Percentiles rank a stretch among this genome's conserved stretches.
These are phyloP conservation scores for Nicotiana obtusifolia DNA, from an alignment of 257 asterid genomes.

Conservation along the genomic window DNA sequence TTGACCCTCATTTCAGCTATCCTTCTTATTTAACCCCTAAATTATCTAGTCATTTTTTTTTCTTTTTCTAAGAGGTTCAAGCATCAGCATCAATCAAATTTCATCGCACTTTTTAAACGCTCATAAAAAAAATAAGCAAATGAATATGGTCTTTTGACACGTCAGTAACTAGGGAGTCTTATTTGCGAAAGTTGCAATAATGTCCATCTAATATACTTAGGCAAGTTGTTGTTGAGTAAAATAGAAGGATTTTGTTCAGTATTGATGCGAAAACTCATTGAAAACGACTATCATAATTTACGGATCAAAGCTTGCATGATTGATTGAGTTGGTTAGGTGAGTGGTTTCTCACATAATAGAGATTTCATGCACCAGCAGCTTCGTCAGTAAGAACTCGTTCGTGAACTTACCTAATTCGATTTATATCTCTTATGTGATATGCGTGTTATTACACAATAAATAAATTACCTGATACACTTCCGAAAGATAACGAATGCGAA, in stretches of 20 bases:
- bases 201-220: neutral
- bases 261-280: neutral
- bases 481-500: no score
- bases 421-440: no score
- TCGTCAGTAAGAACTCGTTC: no score
- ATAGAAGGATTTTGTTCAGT: neutral
- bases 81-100: neutral
- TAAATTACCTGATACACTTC: no score
- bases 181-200: neutral
- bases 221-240: neutral
- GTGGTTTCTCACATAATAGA: no score
- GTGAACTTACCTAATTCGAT: no score
- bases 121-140: neutral
- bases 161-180: neutral
- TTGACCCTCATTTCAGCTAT: neutral
- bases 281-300: neutral
- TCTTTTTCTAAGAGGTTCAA: neutral
- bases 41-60: neutral
- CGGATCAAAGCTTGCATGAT: rapidly evolving
- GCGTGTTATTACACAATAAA: no score
- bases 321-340: no score
- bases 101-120: neutral
- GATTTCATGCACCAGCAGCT: no score
- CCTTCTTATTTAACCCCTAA: neutral
- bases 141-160: neutral